phyloP scores from a whole-genome alignment of 1,284 basidiomycete species.

The Marasmius tenuissimus region DNA sequence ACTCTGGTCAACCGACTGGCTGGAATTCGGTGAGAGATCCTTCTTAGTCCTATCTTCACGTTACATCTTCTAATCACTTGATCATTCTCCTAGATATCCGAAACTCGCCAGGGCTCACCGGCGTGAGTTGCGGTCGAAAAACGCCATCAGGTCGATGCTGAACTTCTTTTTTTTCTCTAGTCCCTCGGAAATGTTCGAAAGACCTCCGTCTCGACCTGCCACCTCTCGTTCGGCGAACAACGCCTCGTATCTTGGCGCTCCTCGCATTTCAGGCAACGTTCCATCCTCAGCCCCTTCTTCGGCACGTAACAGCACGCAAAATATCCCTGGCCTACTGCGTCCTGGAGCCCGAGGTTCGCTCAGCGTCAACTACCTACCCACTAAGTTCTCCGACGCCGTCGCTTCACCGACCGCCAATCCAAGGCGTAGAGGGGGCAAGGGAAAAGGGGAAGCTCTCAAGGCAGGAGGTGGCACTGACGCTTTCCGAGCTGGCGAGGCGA shows the following conservation, averaged over 20 bases:
- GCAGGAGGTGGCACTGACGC: constrained; percentile 65
- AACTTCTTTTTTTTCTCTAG: not conserved
- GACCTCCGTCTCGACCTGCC: not conserved
- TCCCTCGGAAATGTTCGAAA: not conserved
- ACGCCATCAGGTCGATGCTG: not conserved
- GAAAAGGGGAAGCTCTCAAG: constrained; percentile 39
- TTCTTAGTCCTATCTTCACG: not conserved
- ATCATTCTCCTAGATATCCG: not conserved
- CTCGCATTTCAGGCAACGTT: not conserved
- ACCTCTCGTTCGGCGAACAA: not conserved
- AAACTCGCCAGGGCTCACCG: not conserved
- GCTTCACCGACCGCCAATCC: constrained; percentile 33
- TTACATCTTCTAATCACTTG: not conserved
- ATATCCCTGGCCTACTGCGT: not conserved
- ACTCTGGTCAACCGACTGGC: not conserved
- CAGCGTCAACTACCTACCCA: constrained; percentile 63
- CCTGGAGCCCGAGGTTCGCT: constrained; percentile 30
- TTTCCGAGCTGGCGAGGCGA: constrained; percentile 49
- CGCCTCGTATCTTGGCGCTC: not conserved
- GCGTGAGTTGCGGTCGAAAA: not conserved
- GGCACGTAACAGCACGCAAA: not conserved
- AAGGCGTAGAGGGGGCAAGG: constrained; percentile 30
- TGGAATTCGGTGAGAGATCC: not conserved
- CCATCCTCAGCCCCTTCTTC: not conserved
- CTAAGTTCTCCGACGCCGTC: constrained; percentile 53